Evolutionary conservation across 495 filamentous ascomycete species (phyloP), one percentile per base, ranked within the genome.

Genomic region (Aspergillus indologenus): DNA sequence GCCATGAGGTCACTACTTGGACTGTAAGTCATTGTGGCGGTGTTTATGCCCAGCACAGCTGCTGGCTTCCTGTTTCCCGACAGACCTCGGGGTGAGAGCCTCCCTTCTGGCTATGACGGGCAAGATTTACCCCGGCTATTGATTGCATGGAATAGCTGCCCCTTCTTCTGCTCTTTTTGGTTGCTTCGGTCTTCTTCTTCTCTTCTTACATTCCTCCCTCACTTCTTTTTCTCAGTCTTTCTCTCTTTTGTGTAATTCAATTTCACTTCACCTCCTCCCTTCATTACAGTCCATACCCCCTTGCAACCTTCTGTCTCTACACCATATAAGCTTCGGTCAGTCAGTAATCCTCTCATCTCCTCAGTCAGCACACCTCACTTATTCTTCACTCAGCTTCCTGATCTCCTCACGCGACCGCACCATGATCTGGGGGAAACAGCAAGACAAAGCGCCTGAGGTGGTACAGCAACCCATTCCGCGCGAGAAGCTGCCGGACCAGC

Each of bases 401-500:
- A 31, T 17, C 31, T 45, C 31, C 1, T 29, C 54, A 31, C 43
- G 34, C 34, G 34, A 26, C 47, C 45, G 7, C 63, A 69, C 23
- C 56, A 79, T 79, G 76, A 56, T 70, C 60, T 76, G 72, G 75
- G 62, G 66, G n/a, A 69, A 58, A 24, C 53, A 70, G n/a, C 53
- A 67, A 17, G 62, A 75, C 29, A 68, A 76, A 18, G 45, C 75
- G 29, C 68, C 64, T 21, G 62, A 61, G 72, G 76, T 63, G 69
- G 72, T 59, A 62, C 75, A 64, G 66, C 61, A 81, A 60, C 85
- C 84, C 7, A 76, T 85, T 14, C 66, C 83, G 18, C 72, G 77
- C 26, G 79, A 84, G 64, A 84, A 84, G 68, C 85, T 96, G 6
- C 86, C 90, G 4, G 73, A 81, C 17, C 77, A 79, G 15, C 73